These are phyloP conservation scores for Paratrimastix pyriformis DNA, from an alignment of 78 protist species.

Conservation along the genomic window DNA sequence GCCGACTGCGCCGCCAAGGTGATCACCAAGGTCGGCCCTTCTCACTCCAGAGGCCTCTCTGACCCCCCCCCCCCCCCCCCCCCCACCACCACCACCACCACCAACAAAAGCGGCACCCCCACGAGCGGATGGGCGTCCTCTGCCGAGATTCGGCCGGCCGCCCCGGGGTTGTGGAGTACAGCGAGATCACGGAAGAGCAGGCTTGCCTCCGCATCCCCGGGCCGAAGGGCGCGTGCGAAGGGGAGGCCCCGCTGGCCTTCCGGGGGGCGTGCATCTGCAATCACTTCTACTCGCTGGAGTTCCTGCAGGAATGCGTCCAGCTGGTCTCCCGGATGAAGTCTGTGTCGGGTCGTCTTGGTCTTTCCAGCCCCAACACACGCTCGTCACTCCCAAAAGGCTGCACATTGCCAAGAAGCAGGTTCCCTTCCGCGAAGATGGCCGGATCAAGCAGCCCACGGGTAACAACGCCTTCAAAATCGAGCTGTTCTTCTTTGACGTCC, in stretches of 20 bases:
- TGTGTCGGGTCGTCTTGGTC: not conserved
- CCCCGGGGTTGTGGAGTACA: conserved; percentile 15
- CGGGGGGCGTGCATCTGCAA: conserved; percentile 17
- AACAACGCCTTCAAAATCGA: conserved; percentile 19
- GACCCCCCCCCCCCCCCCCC: conserved; percentile 1
- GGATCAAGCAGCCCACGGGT: not conserved
- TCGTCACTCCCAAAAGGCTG: not conserved
- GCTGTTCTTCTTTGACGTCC: conserved; percentile 16
- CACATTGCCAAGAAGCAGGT: conserved; percentile 19
- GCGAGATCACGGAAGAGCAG: too few relatives aligned
- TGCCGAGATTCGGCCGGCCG: not conserved
- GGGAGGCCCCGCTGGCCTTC: conserved; percentile 9
- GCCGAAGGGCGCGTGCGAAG: not conserved
- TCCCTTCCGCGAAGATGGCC: not conserved
- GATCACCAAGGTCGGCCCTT: not conserved
- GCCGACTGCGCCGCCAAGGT: conserved; percentile 21
- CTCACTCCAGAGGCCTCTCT: not conserved
- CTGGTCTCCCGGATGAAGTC: too few relatives aligned
- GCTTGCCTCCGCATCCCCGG: not conserved
- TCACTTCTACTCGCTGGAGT: not conserved
- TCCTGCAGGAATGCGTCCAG: too few relatives aligned
- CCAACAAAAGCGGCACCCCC: too few relatives aligned
- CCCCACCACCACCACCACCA: not conserved
- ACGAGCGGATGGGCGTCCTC: too few relatives aligned
- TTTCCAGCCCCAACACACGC: not conserved